Evolutionary conservation across 2,329 filamentous ascomycete species (phyloP), one percentile per base, ranked within the genome.

Genomic region (Neoarthrinium moseri): DNA sequence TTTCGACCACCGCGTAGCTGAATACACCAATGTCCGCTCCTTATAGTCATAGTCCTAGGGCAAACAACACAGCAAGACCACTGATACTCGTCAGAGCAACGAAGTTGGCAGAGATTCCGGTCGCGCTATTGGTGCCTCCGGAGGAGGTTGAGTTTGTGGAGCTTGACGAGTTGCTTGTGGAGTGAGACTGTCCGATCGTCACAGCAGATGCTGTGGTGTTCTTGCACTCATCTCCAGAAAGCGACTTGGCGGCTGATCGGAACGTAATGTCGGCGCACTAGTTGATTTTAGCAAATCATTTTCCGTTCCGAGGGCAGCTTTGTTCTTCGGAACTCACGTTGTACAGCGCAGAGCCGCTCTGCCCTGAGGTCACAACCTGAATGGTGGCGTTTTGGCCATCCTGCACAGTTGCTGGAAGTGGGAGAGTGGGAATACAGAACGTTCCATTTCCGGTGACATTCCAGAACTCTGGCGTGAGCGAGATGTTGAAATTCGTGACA

Each of bases 221-320:
- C 52, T 66, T 69, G 74, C 85, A 89, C 47, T 74, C 65, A 32
- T 68, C 66, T 18, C 62, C 68, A 21, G 68, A 60, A 13, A 76
- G 69, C 7, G 68, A 62, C 15, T 73, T 69, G 4, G 78, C 72
- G 10, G 69, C 68, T 42, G 70, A 68, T 24, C 74, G 77, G 68
- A 91, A 84, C 21, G 79, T 83, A 53, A 91, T 80, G 56, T 91
- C 87, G 59, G 86, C 84, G 64, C 87, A 91, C 82, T 86, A n/a
- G n/a, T n/a, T n/a, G n/a, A n/a, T n/a, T n/a, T n/a, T n/a, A n/a
- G n/a, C n/a, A n/a, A n/a, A n/a, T n/a, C n/a, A n/a, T n/a, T n/a
- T n/a, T n/a, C n/a, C n/a, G n/a, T n/a, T n/a, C n/a, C n/a, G n/a
- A n/a, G n/a, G n/a, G n/a, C n/a, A n/a, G n/a, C n/a, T n/a, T n/a